Evolutionary conservation across 768 basidiomycete species (phyloP), one percentile per base, ranked within the genome.

Genomic region (Mycena venus): DNA sequence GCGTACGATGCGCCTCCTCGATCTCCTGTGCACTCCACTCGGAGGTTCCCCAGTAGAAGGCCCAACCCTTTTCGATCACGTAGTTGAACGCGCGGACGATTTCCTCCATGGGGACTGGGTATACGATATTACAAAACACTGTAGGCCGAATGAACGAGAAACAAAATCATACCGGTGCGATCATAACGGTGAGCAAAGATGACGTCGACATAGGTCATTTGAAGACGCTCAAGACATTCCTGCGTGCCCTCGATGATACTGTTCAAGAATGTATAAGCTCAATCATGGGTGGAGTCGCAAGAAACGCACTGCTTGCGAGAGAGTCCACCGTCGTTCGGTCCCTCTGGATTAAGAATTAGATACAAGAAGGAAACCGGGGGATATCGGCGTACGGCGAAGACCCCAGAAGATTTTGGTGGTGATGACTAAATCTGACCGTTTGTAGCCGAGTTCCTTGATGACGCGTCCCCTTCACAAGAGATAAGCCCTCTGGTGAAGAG

Each of bases 371-470:
- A 53, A 53, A 21, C 3, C 4, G 23, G 7, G 17, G 17, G 15
- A 29, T 4, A 17, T n/a, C 19, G 29, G 56, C 11, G 31, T 31
- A 38, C 31, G 80, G 66, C 90, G 83, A 4, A 88, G 84, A 8
- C 95, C 95, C 88, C 93, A 96, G 87, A 91, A 96, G 47, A 96
- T 73, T 82, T 96, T 96, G 69, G 95, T 96, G n/a, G 92, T 90
- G 78, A 96, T 86, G 63, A 96, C 87, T 17, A 95, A 83, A 78
- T 96, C 94, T 15, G 87, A 85, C 34, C 94, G 88, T 40, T 90
- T 88, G 76, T 91, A 85, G 10, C 90, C 89, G 21, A 95, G 88
- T 80, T 95, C 94, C 80, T 91, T 91, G 81, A 95, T 90, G 3
- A 91, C 94, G 44, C 93, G 90, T 21, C 95, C 95, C 82, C 87